Evolutionary conservation across 2,329 filamentous ascomycete species (phyloP), one percentile per base, ranked within the genome.

Genomic region (Diaporthe citri): DNA sequence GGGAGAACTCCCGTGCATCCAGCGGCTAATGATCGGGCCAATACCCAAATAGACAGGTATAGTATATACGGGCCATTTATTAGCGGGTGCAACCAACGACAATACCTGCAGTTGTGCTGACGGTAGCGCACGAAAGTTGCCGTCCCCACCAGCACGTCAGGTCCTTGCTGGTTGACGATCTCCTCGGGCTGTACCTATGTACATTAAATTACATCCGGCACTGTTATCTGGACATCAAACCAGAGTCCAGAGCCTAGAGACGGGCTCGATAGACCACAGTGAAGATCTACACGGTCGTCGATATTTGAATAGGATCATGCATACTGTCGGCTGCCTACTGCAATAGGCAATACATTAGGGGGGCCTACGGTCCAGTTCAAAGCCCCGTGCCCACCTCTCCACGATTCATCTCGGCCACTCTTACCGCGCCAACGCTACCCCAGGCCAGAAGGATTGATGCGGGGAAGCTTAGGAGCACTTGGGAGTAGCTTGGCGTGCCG

Each of bases 381-480:
- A 7, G 72, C 55, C 72, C 52, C 62, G 60, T 73, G 72, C 48
- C 55, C 72, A 60, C 55, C 56, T 62, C 64, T 25, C 43, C 72
- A 73, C 60, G 51, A 69, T 74, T 56, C 43, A 20, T 55, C 22
- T 34, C 62, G 62, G 62, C 62, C 62, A 67, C 25, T 67, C 28
- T 52, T 67, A 67, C 62, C 62, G 62, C 62, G 56, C 34, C 66
- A 43, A 62, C 73, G 70, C 70, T 74, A 75, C 71, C 71, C 74
- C 71, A 57, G 74, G 43, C 56, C 64, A 67, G 73, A 64, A 72
- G 74, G 64, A 69, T 57, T 36, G 62, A 57, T 72, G 74, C 72
- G 74, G 74, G 74, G 74, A 74, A 74, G 71, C 56, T 48, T 64
- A 67, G 46, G 64, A 67, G 34, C 22, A 28, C 64, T 67, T 67